Conservation (phyloP, 345 rosid species). For the Rhizophora apiculata region DNA sequence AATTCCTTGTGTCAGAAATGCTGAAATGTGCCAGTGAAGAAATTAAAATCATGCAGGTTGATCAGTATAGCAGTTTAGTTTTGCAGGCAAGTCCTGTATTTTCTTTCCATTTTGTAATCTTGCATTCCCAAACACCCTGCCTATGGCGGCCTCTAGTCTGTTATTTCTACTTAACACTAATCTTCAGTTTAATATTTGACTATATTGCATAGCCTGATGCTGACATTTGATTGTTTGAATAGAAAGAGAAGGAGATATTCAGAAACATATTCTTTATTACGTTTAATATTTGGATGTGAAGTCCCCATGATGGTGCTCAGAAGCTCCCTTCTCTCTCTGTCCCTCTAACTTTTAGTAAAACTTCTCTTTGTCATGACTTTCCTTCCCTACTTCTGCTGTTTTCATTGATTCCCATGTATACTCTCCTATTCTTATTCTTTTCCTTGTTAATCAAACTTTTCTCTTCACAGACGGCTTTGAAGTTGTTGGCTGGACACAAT, state of each 20-base stretch:
- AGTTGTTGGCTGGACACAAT: constrained; percentile 59
- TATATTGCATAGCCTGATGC: no score
- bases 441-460: constrained; percentile 10
- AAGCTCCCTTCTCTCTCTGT: no score
- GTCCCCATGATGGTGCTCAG: no score
- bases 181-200: not conserved
- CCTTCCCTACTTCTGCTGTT: not conserved
- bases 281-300: no score
- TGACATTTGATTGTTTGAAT: no score
- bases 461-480: constrained; percentile 65
- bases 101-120: constrained; percentile 1
- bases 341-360: not conserved
- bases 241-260: no score
- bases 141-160: not conserved
- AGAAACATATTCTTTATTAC: no score
- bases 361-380: not conserved
- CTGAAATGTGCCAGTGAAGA: constrained; percentile 49
- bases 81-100: constrained; percentile 56
- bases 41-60: constrained; percentile 49
- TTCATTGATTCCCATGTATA: not conserved
- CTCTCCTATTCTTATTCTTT: not conserved
- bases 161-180: not conserved
- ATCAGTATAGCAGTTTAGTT: constrained; percentile 85
- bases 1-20: constrained; percentile 58
- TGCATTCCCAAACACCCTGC: not conserved